phyloP scores from a whole-genome alignment of 176 grass and related monocot genomes.

The Musa itinerans region DNA sequence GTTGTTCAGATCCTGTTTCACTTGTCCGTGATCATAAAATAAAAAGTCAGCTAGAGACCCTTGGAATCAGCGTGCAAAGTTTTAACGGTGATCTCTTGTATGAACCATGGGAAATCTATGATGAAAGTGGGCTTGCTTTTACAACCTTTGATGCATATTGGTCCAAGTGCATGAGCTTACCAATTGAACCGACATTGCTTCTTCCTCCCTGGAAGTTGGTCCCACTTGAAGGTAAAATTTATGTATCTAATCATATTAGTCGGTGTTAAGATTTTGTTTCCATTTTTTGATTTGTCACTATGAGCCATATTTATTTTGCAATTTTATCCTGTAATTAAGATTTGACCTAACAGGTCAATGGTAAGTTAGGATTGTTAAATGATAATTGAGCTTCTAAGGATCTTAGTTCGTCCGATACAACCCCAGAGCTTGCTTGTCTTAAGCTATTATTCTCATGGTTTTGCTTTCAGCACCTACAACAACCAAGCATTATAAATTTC shows the following conservation, averaged over 20 bases:
- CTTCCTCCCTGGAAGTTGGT: constrained; percentile 58
- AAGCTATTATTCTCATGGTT: too few species aligned
- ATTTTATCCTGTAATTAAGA: neutral
- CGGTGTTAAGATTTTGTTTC: neutral
- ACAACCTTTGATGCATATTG: constrained; percentile 63
- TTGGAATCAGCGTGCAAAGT: constrained; percentile 56
- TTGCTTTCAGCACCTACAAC: too few species aligned
- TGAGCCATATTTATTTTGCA: neutral
- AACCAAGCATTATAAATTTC: too few species aligned
- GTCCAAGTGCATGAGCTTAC: constrained; percentile 55
- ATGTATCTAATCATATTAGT: neutral
- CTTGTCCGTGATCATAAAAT: constrained; percentile 82
- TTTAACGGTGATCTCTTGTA: constrained; percentile 77
- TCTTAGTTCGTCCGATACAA: too few species aligned
- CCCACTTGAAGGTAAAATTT: constrained; percentile 45
- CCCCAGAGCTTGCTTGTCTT: too few species aligned
- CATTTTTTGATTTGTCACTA: neutral
- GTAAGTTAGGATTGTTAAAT: too few species aligned
- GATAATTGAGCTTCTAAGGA: too few species aligned
- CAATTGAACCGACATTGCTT: constrained; percentile 33
- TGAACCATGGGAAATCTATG: constrained; percentile 80
- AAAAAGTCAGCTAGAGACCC: constrained; percentile 47
- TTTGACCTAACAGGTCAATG: neutral
- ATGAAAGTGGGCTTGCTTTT: constrained; percentile 61
- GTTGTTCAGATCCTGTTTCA: constrained; percentile 64